Evolutionary conservation across 495 filamentous ascomycete species (phyloP), one percentile per base, ranked within the genome.

Genomic region (Tuber calosporum): DNA sequence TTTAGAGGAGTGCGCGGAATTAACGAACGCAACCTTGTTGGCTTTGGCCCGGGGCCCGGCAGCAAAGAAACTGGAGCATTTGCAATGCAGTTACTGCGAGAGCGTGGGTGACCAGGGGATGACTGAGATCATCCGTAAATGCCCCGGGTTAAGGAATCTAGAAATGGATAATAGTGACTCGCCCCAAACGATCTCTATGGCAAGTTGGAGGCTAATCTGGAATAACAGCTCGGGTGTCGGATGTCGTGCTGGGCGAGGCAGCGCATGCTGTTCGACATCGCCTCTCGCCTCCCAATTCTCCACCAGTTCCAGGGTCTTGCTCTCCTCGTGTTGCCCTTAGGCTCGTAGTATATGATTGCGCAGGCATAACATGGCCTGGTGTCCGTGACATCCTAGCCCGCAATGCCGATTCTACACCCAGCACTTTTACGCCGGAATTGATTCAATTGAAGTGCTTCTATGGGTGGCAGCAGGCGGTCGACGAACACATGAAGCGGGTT

Each of bases 401-500:
- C 71, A 99, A 99, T 77, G 87, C 92, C 1, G 90, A 92, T 75
- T 81, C 84, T 4, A 83, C 81, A 1, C 82, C 82, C 1, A 79
- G 39, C 69, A 78, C 20, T 70, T 77, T 19, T 75, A 78, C 77
- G 82, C 87, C 86, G 5, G 89, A 95, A 77, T 88, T 97, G 69
- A 91, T 98, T 70, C 84, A 87, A 26, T 85, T 99, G 53, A 97
- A 96, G 82, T 97, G 93, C 82, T 98, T 93, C 84, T 94, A 96
- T 82, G 92, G 90, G 30, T 98, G 92, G 89, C 95, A 99, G 83
- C 91, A 90, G 82, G 97, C 94, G 4, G 93, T 97, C 34, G 90
- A 97, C 73, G 92, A 97, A 81, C 94, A 97, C 82, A 93, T 87
- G 67, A 91, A 93, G 81, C 88, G 93, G 3, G 91, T 97, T 1